A percentile compares a stretch with the other conserved stretches of the same genome.
Evolutionary conservation across 208 protist genomes (phyloP).

Genomic region (Vickermania ingenoplastis): DNA sequence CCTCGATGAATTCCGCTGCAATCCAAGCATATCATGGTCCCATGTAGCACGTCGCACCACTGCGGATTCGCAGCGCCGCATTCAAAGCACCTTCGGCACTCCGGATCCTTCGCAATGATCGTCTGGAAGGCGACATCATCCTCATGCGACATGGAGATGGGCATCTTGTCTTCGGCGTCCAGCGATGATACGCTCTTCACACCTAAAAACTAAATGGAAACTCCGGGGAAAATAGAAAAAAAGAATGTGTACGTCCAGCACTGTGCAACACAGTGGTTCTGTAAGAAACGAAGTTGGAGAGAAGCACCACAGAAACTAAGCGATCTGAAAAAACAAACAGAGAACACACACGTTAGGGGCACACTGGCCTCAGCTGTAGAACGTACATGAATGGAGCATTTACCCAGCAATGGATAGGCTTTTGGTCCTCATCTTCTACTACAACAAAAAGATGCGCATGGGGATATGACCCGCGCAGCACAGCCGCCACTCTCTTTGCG

Average conservation of each 20-base stretch:
- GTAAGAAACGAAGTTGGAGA: not conserved
- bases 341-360: not conserved
- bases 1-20: slow-evolving; percentile 88
- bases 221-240: no score
- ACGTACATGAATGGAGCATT: not conserved
- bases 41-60: slow-evolving; percentile 87
- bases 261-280: not conserved
- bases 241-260: not conserved
- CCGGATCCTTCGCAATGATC: slow-evolving; percentile 64
- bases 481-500: no score
- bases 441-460: no score
- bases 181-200: no score
- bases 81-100: slow-evolving; percentile 84
- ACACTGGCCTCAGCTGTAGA: not conserved
- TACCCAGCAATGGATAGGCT: no score
- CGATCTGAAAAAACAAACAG: slow-evolving; percentile 1
- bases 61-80: slow-evolving; percentile 83
- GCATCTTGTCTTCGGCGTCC: no score
- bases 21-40: slow-evolving; percentile 85
- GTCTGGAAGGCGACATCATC: slow-evolving; percentile 51
- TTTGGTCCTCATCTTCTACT: no score
- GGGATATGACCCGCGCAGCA: no score
- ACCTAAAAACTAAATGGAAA: slow-evolving; percentile 1
- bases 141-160: slow-evolving; percentile 30
- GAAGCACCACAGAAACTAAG: not conserved